phyloP scores from a whole-genome alignment of 768 basidiomycete genomes.

The Auricularia sp. region DNA sequence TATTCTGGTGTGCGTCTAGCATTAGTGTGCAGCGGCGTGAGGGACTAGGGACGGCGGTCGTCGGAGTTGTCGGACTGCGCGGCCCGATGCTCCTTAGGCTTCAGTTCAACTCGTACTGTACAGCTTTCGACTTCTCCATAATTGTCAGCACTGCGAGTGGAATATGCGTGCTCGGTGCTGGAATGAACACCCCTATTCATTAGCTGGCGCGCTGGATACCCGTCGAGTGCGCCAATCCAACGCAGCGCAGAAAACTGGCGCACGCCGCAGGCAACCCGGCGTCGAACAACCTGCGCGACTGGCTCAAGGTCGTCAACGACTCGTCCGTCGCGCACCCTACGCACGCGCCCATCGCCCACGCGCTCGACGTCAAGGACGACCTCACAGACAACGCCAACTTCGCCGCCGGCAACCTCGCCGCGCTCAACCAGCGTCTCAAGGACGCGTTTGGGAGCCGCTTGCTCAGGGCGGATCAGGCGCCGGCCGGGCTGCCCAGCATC shows the following conservation, averaged over 20 bases:
- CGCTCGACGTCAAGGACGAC: neutral
- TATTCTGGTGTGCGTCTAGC: neutral
- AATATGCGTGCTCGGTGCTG: too few species aligned
- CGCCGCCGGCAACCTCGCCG: neutral
- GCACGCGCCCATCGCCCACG: neutral
- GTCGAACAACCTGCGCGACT: neutral
- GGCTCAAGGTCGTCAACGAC: neutral
- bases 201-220: too few species aligned
- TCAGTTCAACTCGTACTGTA: too few species aligned
- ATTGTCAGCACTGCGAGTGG: too few species aligned
- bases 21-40: neutral
- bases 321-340: neutral
- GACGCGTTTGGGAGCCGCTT: neutral
- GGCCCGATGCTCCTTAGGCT: too few species aligned
- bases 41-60: too few species aligned
- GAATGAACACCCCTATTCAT: too few species aligned
- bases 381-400: neutral
- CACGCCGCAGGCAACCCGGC: neutral
- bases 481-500: slow-evolving; percentile 1
- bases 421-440: neutral
- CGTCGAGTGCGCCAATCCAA: too few species aligned
- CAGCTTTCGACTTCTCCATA: too few species aligned
- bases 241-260: too few species aligned
- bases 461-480: neutral
- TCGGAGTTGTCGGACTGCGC: too few species aligned